Evolutionary conservation across 73 alveolate genomes (phyloP), one percentile per base, ranked within the genome.

Genomic region (Durusdinium trenchii): DNA sequence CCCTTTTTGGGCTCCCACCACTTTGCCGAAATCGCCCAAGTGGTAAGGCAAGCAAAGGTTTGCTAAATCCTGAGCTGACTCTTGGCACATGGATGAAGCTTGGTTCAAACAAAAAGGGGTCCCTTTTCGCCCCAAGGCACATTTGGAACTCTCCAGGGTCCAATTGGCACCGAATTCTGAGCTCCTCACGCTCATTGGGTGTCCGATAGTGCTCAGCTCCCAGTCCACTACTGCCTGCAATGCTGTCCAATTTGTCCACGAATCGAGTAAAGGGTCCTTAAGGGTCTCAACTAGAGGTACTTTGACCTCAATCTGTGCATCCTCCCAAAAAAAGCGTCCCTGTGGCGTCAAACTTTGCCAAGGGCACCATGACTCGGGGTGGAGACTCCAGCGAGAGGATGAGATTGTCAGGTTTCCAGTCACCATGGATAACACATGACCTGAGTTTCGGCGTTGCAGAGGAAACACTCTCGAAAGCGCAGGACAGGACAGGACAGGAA

Each of bases 381-480:
- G 83, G 96, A 35, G 40, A 23, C 46, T 43, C 45, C 40, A 32
- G 46, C 46, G 96, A 90, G 48, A 90, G 86, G 71, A 90, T 90
- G 86, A 90, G 75, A 43, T 90, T 90, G 86, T 90, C 96, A 6
- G 96, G 96, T 73, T 90, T 90, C 96, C 96, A 90, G 75, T 90
- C 96, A 30, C 96, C 96, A 47, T 90, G 96, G 87, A 90, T 90
- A 47, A 90, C 96, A n/a, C 96, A 90, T 36, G 96, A 90, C 96
- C 96, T 90, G 73, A 35, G 23, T n/a, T n/a, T n/a, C n/a, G n/a
- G n/a, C n/a, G n/a, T n/a, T n/a, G n/a, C 36, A 16, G 0, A 16
- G 36, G n/a, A n/a, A n/a, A n/a, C n/a, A n/a, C n/a, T n/a, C n/a
- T n/a, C n/a, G n/a, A n/a, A n/a, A n/a, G n/a, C n/a, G n/a, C n/a